Evolutionary conservation across 2,329 filamentous ascomycete genomes (phyloP), one percentile per base, ranked within the genome.

Genomic region (Penicillium olsonii): DNA sequence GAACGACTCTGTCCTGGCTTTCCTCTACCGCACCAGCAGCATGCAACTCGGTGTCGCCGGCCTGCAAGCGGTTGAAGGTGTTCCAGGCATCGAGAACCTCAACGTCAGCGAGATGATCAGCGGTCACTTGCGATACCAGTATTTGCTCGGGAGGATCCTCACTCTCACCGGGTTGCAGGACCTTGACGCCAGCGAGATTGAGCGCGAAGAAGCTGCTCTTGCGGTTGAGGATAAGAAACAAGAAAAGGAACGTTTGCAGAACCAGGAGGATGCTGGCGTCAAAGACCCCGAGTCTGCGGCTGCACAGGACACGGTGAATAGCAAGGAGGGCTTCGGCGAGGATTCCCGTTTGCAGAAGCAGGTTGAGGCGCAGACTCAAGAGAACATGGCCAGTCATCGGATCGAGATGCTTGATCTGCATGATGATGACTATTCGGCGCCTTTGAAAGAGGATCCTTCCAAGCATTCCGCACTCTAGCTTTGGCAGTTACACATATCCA

Each of bases 1-100:
- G 44, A 92, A 94, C 52, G 92, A 96, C 69, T 88, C 90, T 63
- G 84, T 96, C 26, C 83, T 96, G 1, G 91, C 84, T 1, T 92
- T 96, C 66, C 76, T 96, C 15, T 96, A 96, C 68, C 84, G 92
- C 37, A 87, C 90, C 2, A 90, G 88, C 34, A 91, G 86, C 50
- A 81, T 95, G 22, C 87, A 94, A 56, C 80, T 88, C 34, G 92
- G 92, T 3, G 83, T 96, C 35, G 91, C 91, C 0, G 92, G 92
- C 0, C 75, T 97, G 1, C 88, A 96, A 66, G 78, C 84, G 26
- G 82, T 95, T 19, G 72, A 84, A 49, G 81, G 65, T 12, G 65
- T 77, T 2, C 57, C 66, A 0, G 70, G 71, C 0, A 66, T 78
- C 5, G 87, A 90, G 66, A 90, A 88, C 58, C 74, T 87, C 45